Percentiles rank a stretch among this genome's conserved stretches.
These are phyloP conservation scores for Plectranthus barbatus DNA, from an alignment of 257 asterid genomes.

Conservation along the genomic window DNA sequence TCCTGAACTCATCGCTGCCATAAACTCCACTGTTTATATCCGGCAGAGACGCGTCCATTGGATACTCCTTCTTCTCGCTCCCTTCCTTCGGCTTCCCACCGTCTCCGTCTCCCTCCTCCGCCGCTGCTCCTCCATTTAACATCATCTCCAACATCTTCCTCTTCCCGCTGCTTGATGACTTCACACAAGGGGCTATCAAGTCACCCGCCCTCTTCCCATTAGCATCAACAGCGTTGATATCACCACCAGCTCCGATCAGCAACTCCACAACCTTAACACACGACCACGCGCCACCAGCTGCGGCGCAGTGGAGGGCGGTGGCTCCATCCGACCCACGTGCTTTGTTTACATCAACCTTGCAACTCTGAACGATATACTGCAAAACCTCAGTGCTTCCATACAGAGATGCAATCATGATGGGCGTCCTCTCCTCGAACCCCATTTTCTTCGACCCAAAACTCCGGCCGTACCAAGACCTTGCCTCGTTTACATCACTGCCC, in stretches of 20 bases:
- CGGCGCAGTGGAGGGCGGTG: slow-evolving; percentile 88
- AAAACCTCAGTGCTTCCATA: slow-evolving; percentile 63
- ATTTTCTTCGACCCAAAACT: slow-evolving; percentile 57
- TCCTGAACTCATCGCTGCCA: slow-evolving; percentile 41
- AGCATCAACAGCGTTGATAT: slow-evolving; percentile 40
- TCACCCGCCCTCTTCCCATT: slow-evolving; percentile 59
- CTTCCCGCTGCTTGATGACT: slow-evolving; percentile 20
- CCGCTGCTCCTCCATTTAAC: slow-evolving; percentile 35
- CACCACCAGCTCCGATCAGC: slow-evolving; percentile 45
- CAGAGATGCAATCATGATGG: slow-evolving; percentile 65
- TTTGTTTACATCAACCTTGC: slow-evolving; percentile 53
- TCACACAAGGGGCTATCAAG: slow-evolving; percentile 39
- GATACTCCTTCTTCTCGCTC: slow-evolving; percentile 58
- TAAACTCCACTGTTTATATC: slow-evolving; percentile 41
- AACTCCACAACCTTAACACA: slow-evolving; percentile 45
- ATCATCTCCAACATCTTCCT: slow-evolving; percentile 49
- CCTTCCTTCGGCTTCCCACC: no score
- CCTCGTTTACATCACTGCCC: slow-evolving; percentile 47
- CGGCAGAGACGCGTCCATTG: slow-evolving; percentile 44
- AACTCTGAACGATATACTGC: slow-evolving; percentile 40
- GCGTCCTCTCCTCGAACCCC: slow-evolving; percentile 72
- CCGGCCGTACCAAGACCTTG: slow-evolving; percentile 71
- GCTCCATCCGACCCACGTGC: slow-evolving; percentile 74
- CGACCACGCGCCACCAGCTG: slow-evolving; percentile 56
- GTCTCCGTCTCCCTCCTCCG: no score